phyloP scores from a whole-genome alignment of 2,329 filamentous ascomycete species.

The Aplosporella prunicola region DNA sequence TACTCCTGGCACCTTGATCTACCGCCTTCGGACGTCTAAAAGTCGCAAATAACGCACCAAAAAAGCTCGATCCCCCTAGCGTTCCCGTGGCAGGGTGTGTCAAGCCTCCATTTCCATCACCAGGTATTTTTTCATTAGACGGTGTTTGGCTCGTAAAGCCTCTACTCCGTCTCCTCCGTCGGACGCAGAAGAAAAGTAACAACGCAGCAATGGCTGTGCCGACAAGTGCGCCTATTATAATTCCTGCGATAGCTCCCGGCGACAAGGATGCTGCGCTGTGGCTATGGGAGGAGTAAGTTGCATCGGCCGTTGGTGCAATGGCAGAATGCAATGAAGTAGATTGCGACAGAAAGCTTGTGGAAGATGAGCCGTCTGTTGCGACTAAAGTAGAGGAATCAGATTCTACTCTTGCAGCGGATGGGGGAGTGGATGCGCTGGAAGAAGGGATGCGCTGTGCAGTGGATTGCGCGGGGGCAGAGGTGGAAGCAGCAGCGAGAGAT shows the following conservation, averaged over 20 bases:
- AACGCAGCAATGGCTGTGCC: not conserved
- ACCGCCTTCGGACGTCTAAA: not conserved
- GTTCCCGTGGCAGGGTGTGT: not conserved
- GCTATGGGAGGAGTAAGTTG: not conserved
- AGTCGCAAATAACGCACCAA: not conserved
- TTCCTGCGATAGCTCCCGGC: constrained; percentile 5
- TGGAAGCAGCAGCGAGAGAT: not conserved
- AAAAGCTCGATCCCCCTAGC: not conserved
- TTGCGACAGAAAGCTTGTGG: constrained; percentile 3
- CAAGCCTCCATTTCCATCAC: not conserved
- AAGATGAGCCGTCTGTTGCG: constrained; percentile 6
- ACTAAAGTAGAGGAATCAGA: constrained; percentile 8
- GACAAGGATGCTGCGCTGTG: not conserved
- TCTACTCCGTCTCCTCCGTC: not conserved
- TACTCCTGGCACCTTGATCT: not conserved
- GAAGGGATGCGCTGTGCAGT: not conserved
- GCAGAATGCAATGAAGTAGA: not conserved
- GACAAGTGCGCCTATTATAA: constrained; percentile 3
- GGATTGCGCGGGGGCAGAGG: not conserved
- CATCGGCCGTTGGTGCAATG: not conserved
- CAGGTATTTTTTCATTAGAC: not conserved
- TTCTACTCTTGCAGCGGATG: constrained; percentile 1
- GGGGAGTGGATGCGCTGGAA: constrained; percentile 1
- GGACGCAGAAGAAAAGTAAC: constrained; percentile 2
- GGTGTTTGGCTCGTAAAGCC: not conserved